These are phyloP conservation scores for Nakazawaea ernobii DNA, from an alignment of 805 yeast species.

Conservation along the genomic window DNA sequence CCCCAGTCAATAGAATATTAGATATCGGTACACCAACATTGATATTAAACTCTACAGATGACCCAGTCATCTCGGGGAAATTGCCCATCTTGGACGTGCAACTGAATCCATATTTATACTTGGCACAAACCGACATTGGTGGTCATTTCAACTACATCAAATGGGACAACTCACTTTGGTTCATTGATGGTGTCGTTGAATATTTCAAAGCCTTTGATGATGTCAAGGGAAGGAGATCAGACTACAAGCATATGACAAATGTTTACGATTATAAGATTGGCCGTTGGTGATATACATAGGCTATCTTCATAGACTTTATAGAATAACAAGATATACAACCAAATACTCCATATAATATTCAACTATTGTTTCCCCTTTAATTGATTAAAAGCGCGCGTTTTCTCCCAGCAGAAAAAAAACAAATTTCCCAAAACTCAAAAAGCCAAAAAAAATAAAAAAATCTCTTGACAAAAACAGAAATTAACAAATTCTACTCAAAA, in stretches of 20 bases:
- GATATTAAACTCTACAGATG: conserved; percentile 58
- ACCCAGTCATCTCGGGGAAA: conserved; percentile 54
- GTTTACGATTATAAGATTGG: conserved; percentile 1
- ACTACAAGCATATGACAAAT: not conserved
- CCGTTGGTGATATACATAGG: not conserved
- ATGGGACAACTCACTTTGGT: conserved; percentile 42
- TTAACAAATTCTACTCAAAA: not conserved
- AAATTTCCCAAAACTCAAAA: too few species aligned
- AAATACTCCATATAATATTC: too few species aligned
- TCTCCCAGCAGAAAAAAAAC: too few species aligned
- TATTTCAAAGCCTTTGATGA: conserved; percentile 34
- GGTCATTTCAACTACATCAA: conserved; percentile 61
- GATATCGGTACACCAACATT: conserved; percentile 57
- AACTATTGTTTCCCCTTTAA: too few species aligned
- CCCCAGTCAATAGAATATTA: conserved; percentile 51
- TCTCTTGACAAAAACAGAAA: too few species aligned
- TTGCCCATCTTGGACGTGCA: conserved; percentile 46
- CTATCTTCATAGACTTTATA: too few species aligned
- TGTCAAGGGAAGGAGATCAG: not conserved
- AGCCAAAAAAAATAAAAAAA: too few species aligned
- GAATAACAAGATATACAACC: too few species aligned
- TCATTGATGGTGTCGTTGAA: conserved; percentile 32
- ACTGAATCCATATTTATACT: conserved; percentile 51
- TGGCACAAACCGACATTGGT: conserved; percentile 58
- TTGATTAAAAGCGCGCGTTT: too few species aligned